These are phyloP conservation scores for Leccinellum albellum DNA, from an alignment of 768 basidiomycete species.

Conservation along the genomic window DNA sequence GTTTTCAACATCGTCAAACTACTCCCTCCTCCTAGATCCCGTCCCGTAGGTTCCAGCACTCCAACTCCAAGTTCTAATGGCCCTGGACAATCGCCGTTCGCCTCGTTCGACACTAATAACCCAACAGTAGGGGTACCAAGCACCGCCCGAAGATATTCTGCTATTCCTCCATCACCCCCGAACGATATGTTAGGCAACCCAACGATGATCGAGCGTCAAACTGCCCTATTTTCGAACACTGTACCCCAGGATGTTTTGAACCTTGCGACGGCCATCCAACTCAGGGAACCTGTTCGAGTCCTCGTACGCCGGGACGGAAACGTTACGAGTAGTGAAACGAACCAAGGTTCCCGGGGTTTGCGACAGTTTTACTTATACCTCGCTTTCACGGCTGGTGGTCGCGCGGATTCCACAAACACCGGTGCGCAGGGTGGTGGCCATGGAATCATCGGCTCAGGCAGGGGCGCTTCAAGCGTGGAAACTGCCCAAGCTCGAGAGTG, in stretches of 20 bases:
- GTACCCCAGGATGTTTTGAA: constrained; percentile 98
- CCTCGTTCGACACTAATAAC: constrained; percentile 44
- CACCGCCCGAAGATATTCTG: constrained; percentile 57
- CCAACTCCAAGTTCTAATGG: constrained; percentile 32
- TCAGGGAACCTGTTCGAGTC: constrained; percentile 96
- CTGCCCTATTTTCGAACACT: constrained; percentile 95
- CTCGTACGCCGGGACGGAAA: constrained; percentile 90
- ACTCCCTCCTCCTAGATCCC: constrained; percentile 82
- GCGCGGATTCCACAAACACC: constrained; percentile 49
- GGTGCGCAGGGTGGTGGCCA: constrained; percentile 53
- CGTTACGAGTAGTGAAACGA: constrained; percentile 64
- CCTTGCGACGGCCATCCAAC: constrained; percentile 87
- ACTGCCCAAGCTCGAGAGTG: constrained; percentile 86
- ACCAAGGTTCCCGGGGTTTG: constrained; percentile 74
- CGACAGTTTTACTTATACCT: constrained; percentile 97
- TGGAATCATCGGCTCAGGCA: constrained; percentile 92
- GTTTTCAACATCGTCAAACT: constrained; percentile 92
- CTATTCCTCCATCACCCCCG: constrained; percentile 46
- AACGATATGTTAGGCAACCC: constrained; percentile 35
- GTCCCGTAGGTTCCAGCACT: constrained; percentile 39
- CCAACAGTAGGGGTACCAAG: constrained; percentile 33
- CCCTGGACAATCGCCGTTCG: constrained; percentile 41
- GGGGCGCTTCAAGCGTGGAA: constrained; percentile 76
- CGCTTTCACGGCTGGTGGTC: constrained; percentile 85
- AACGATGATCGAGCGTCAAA: constrained; percentile 69